These are phyloP conservation scores for Globisporangium cylindrosporum DNA, from an alignment of 352 stramenopile genomes.

Conservation along the genomic window DNA sequence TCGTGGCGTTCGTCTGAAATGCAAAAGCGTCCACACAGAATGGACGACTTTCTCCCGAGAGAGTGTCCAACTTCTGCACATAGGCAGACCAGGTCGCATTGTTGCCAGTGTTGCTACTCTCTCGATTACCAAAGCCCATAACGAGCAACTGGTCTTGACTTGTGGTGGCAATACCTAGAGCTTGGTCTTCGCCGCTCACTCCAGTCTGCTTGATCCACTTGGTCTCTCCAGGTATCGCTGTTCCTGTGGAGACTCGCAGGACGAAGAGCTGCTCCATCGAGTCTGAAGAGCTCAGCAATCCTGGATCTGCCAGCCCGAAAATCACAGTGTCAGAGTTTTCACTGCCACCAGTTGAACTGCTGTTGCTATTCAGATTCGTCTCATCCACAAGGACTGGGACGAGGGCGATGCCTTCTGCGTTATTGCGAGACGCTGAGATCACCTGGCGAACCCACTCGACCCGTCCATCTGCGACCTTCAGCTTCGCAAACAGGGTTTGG, in stretches of 20 bases:
- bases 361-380: background rate
- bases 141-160: conserved; percentile 4
- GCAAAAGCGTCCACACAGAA: conserved; percentile 16
- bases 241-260: background rate
- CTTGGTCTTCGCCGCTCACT: conserved; percentile 1
- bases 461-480: conserved; percentile 10
- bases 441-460: conserved; percentile 25
- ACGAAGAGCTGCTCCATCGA: conserved; percentile 12
- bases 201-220: conserved; percentile 8
- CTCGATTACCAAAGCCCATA: conserved; percentile 1
- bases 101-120: background rate
- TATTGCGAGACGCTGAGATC: conserved; percentile 20
- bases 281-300: conserved; percentile 10
- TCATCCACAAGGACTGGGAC: background rate
- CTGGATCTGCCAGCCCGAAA: conserved; percentile 3
- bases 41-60: background rate
- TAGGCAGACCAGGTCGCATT: background rate
- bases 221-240: background rate
- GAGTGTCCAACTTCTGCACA: conserved; percentile 4
- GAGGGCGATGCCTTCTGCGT: conserved; percentile 3
- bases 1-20: conserved; percentile 10
- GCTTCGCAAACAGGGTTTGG: conserved; percentile 20
- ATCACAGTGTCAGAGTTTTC: conserved; percentile 1
- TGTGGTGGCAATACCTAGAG: conserved; percentile 3
- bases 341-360: background rate